Percentiles rank a stretch among this genome's conserved stretches.
Evolutionary conservation across 768 basidiomycete genomes (phyloP).

Genomic region (Auriscalpium vulgare): DNA sequence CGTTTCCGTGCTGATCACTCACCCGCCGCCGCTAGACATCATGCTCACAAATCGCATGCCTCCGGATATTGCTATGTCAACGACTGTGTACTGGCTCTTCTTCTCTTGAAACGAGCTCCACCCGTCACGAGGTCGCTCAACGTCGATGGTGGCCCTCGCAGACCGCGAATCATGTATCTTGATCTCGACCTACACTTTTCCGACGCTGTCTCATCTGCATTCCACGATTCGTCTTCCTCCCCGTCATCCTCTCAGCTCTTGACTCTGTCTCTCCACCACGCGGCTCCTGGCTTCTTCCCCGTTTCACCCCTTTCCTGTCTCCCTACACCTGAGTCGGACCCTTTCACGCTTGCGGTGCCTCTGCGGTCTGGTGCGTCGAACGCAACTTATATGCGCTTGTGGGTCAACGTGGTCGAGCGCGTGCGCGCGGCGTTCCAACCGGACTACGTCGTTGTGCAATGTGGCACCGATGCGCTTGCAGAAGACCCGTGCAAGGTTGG

Average conservation of each 20-base stretch:
- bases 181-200: constrained; percentile 91
- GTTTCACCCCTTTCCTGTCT: constrained; percentile 42
- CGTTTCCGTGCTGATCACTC: neutral
- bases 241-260: constrained; percentile 24
- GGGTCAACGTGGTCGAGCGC: constrained; percentile 48
- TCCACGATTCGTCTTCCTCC: constrained; percentile 35
- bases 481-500: constrained; percentile 74
- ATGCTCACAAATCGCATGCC: constrained; percentile 69
- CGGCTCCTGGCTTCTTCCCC: constrained; percentile 82
- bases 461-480: constrained; percentile 81
- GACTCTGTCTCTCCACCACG: constrained; percentile 81
- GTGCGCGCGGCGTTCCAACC: constrained; percentile 59
- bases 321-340: constrained; percentile 38
- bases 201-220: constrained; percentile 80
- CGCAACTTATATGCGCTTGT: constrained; percentile 54
- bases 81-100: constrained; percentile 77
- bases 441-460: constrained; percentile 76
- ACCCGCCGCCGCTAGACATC: constrained; percentile 46
- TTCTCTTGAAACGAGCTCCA: constrained; percentile 47
- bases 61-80: constrained; percentile 94
- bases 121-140: constrained; percentile 5
- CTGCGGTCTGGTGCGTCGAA: constrained; percentile 64
- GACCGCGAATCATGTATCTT: constrained; percentile 76
- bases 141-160: constrained; percentile 16
- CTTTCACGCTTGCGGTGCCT: constrained; percentile 75